Base-by-base conservation (phyloP, 495 filamentous ascomycete species). In the Talaromyces nanjingensis region DNA sequence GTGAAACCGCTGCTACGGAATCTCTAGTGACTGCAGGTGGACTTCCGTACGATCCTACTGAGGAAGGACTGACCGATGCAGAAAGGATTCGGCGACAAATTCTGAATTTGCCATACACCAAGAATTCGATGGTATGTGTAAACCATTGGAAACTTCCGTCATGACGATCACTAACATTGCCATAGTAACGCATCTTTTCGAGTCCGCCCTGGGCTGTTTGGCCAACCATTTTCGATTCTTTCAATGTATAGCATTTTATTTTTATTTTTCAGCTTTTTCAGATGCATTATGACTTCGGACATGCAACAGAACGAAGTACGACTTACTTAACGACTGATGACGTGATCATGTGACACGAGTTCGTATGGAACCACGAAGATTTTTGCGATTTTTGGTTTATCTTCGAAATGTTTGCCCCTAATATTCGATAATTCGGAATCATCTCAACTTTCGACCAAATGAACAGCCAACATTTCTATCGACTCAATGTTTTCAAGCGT, bases 41-140 rank as follows among this genome's bases (percentile, higher is more conserved):
- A n/a, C 59, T 71, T n/a, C 74, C 73, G 20, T 74, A 71, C 62
- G 71, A 79, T 52, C 70, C 77, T 4, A 74, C 71, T 12, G 77
- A 77, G 64, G 68, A 73, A 56, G 77, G 76, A 53, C 69, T 80
- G 29, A 75, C 77, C 2, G 79, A 81, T 66, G 79, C 77, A n/a
- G 77, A 81, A 65, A 74, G 77, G 0, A 80, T 80, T 31, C 74
- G 77, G 39, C 73, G 77, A 63, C 77, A 79, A 69, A 78, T 80
- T 52, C 63, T 79, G 64, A 79, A 75, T 64, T 74, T 76, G 73
- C 67, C 76, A 55, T 73, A 69, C 52, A 70, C 67, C 64, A 72
- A 72, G 67, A 67, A 69, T 59, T 77, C 74, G 57, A 55, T 65
- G 68, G 62, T 62, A 62, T 33, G 39, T 62, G 4, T 20, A 7